Evolutionary conservation across 108 stramenopile genomes (phyloP), one percentile per base, ranked within the genome.

Genomic region (Cyclotella atomus): DNA sequence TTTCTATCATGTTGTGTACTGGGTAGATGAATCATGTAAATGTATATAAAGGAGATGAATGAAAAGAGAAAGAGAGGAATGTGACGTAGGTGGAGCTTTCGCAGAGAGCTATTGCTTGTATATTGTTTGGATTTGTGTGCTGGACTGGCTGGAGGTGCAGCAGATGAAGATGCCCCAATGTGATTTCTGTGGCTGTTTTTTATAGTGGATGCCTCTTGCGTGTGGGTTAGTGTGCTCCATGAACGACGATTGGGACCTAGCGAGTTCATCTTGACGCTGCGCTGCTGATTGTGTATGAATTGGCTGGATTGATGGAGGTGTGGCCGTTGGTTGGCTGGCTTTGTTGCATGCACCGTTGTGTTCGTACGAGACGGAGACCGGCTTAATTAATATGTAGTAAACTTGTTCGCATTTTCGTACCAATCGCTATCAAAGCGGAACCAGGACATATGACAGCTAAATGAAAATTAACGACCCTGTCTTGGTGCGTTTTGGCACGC

Each of bases 31-130:
- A 32, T 57, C 10, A 57, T 32, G 56, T 32, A 30, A n/a, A 57
- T 15, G 56, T 57, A 57, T 57, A 15, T 12, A 57, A 57, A 57
- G 12, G n/a, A 16, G 29, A 15, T 30, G 29, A 57, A 1, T 3
- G 56, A 57, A 30, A 57, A 57, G 10, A 57, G 10, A n/a, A 57
- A 57, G 29, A 57, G 56, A 16, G 56, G 56, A 57, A 57, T 10
- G 29, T 57, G 56, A 32, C 56, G 56, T 14, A 32, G 56, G 4
- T 30, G 10, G 30, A 57, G 56, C n/a, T 57, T 57, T 57, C 56
- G 56, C 29, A 30, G n/a, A n/a, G 52, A 23, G 52, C 19, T 23
- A 24, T 57, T 28, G 56, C n/a, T n/a, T n/a, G n/a, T n/a, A n/a
- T n/a, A n/a, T n/a, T 28, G 29, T 57, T 57, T 57, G 56, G 2